Percentiles rank a stretch among this genome's conserved stretches.
phyloP scores from a whole-genome alignment of 306 rosid genomes.

The Ziziphus jujuba region DNA sequence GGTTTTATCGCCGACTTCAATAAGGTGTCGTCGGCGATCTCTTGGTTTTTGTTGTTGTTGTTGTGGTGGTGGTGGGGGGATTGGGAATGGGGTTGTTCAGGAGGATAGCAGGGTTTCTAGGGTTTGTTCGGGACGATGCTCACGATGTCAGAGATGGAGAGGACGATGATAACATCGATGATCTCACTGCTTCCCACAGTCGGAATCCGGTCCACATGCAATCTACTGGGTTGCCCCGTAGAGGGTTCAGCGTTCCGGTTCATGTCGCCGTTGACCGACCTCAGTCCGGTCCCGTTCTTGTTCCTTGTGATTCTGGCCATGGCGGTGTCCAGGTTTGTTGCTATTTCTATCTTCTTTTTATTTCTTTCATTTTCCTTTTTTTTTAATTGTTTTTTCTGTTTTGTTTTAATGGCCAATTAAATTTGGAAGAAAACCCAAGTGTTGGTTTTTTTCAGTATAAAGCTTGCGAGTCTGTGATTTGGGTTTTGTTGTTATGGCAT shows the following conservation, averaged over 20 bases:
- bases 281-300: constrained; percentile 54
- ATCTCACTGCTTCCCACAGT: constrained; percentile 33
- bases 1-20: not conserved
- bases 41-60: no score
- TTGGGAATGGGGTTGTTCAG: constrained; percentile 50
- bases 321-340: constrained; percentile 80
- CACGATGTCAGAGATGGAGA: constrained; percentile 50
- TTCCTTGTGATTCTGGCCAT: constrained; percentile 57
- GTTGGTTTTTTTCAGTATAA: not conserved
- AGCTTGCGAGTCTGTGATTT: not conserved
- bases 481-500: not conserved
- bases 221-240: constrained; percentile 59
- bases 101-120: constrained; percentile 53
- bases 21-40: constrained; percentile 7
- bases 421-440: not conserved
- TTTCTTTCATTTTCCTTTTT: not conserved
- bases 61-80: not conserved
- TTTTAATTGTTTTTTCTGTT: not conserved
- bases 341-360: not conserved
- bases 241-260: constrained; percentile 73
- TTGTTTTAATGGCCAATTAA: not conserved
- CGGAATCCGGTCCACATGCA: constrained; percentile 34
- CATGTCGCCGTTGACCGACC: constrained; percentile 66
- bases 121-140: constrained; percentile 57
- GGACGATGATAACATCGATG: constrained; percentile 23